Percentiles rank a stretch among this genome's conserved stretches.
Conservation (phyloP, 2,329 filamentous ascomycete genomes). For the Colletotrichum tanaceti region DNA sequence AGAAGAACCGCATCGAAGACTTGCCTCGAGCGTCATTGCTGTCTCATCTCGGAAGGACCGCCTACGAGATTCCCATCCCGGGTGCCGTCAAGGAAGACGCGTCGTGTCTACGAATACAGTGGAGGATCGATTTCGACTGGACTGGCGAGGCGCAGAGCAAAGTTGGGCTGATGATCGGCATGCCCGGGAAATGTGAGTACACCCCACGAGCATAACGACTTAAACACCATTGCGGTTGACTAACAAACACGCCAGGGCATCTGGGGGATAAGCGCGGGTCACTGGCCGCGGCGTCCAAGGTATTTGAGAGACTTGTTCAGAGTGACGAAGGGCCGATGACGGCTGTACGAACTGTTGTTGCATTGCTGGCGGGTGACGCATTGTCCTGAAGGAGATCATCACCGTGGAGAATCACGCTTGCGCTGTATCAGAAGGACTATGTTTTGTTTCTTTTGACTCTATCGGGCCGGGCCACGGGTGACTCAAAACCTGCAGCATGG, state of each 20-base stretch:
- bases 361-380: conserved; percentile 65
- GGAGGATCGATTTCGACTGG: conserved; percentile 77
- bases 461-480: background rate
- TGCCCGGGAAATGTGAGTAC: conserved; percentile 73
- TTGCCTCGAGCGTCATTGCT: conserved; percentile 59
- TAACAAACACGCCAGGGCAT: conserved; percentile 62
- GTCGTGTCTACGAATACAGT: conserved; percentile 65
- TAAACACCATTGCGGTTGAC: background rate
- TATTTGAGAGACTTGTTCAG: conserved; percentile 70
- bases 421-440: conserved; percentile 6
- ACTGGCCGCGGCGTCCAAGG: conserved; percentile 66
- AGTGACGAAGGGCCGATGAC: conserved; percentile 65
- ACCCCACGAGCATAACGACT: background rate
- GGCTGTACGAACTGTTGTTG: conserved; percentile 70
- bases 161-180: conserved; percentile 64
- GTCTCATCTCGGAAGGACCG: conserved; percentile 64
- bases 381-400: conserved; percentile 24
- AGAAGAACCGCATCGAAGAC: conserved; percentile 6
- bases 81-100: conserved; percentile 48
- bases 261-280: conserved; percentile 66
- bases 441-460: background rate
- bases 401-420: background rate
- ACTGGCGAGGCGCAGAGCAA: conserved; percentile 75
- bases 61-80: conserved; percentile 58
- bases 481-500: too few relatives aligned